These are phyloP conservation scores for Hibiscus tridactylites DNA, from an alignment of 345 rosid genomes.

Conservation along the genomic window DNA sequence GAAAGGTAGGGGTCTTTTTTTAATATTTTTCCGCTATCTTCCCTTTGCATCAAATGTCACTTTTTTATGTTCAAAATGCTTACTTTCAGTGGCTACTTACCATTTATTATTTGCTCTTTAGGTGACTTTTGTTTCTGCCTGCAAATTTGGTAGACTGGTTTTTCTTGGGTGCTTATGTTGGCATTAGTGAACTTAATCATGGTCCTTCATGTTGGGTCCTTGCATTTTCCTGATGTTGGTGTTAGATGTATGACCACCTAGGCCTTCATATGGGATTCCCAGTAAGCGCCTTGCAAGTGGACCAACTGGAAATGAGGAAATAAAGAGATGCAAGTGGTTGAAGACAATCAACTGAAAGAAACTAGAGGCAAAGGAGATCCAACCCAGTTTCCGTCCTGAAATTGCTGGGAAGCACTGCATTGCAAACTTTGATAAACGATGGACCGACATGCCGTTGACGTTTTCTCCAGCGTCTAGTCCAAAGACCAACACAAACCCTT, in stretches of 20 bases:
- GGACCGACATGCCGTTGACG: conserved; percentile 79
- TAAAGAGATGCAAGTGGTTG: conserved; percentile 84
- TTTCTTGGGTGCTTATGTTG: no score
- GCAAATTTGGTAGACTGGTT: no score
- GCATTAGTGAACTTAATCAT: no score
- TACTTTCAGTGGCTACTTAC: neutral
- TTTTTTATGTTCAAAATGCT: neutral
- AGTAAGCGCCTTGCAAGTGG: conserved; percentile 71
- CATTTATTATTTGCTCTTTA: no score
- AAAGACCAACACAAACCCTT: conserved; percentile 49
- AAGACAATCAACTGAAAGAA: conserved; percentile 81
- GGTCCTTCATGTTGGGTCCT: no score
- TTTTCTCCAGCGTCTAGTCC: conserved; percentile 87
- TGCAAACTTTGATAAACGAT: conserved; percentile 74
- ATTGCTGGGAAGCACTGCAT: conserved; percentile 76
- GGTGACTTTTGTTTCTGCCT: neutral
- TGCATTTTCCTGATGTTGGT: no score
- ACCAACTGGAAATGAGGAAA: conserved; percentile 52
- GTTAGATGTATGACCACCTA: no score
- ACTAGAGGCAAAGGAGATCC: conserved; percentile 62
- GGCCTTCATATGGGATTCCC: conserved; percentile 7
- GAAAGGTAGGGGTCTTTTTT: conserved; percentile 37
- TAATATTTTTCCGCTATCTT: neutral
- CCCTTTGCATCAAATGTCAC: neutral
- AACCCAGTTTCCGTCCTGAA: conserved; percentile 77